phyloP scores from a whole-genome alignment of 345 rosid genomes.

The Citrus sp. region DNA sequence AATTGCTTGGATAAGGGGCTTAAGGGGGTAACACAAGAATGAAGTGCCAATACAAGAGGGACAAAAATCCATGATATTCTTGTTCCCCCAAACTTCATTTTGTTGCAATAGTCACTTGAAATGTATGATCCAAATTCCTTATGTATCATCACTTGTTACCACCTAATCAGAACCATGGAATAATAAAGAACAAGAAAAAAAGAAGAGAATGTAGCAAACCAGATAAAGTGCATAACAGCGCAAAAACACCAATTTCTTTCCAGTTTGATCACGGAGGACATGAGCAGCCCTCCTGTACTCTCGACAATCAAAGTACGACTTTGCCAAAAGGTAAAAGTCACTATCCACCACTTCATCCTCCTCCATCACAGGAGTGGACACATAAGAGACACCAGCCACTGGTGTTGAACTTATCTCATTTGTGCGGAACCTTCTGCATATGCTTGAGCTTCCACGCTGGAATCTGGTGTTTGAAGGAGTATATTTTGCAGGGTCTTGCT shows the following conservation, averaged over 20 bases:
- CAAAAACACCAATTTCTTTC: constrained; percentile 78
- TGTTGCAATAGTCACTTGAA: too few relatives aligned
- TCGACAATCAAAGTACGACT: constrained; percentile 82
- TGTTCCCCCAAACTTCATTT: background rate
- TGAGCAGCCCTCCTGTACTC: constrained; percentile 87
- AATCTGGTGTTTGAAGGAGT: constrained; percentile 94
- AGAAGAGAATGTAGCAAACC: constrained; percentile 42
- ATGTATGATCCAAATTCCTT: background rate
- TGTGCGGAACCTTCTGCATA: constrained; percentile 73
- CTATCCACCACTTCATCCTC: constrained; percentile 76
- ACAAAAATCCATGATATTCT: background rate
- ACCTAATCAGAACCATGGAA: background rate
- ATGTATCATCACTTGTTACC: background rate
- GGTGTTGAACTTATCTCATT: constrained; percentile 75
- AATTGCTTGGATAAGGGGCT: background rate
- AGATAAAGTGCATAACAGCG: constrained; percentile 87
- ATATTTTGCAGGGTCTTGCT: constrained; percentile 84
- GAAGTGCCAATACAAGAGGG: background rate
- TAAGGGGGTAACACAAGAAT: background rate
- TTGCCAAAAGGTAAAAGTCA: constrained; percentile 84
- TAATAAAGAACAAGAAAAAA: background rate
- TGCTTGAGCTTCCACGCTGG: constrained; percentile 97
- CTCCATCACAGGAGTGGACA: constrained; percentile 76
- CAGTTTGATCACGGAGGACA: constrained; percentile 71
- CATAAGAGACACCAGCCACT: constrained; percentile 59